Evolutionary conservation across 2,329 filamentous ascomycete genomes (phyloP).

Genomic region (Neopestalotiopsis sp.): DNA sequence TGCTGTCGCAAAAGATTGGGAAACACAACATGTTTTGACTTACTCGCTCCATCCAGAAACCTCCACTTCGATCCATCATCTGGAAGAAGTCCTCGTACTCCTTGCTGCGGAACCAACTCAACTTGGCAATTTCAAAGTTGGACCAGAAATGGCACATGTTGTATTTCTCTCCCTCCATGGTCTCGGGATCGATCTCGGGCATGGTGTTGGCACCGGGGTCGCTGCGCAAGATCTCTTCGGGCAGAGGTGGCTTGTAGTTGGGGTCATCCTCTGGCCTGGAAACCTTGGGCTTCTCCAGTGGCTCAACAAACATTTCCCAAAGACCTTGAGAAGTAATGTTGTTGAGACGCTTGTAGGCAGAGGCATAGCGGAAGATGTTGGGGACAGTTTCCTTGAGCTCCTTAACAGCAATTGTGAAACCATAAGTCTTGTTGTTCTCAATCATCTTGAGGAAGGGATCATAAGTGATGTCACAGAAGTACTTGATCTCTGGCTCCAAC

Average conservation of each 20-base stretch:
- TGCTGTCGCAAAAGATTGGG: constrained; percentile 13
- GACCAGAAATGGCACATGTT: constrained; percentile 99
- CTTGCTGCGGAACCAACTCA: constrained; percentile 97
- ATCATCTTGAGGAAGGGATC: constrained; percentile 98
- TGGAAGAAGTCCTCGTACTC: constrained; percentile 98
- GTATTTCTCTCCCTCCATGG: constrained; percentile 97
- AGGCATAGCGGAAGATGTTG: constrained; percentile 98
- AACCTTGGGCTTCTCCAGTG: constrained; percentile 62
- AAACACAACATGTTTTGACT: constrained; percentile 25
- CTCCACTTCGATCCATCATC: constrained; percentile 97
- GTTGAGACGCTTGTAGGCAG: constrained; percentile 92
- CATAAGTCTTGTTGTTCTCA: constrained; percentile 93
- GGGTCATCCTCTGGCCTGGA: constrained; percentile 65
- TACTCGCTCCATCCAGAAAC: constrained; percentile 99
- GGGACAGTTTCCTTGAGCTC: constrained; percentile 97
- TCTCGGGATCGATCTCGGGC: constrained; percentile 85
- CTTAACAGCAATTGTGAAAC: constrained; percentile 98
- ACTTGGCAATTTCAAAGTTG: constrained; percentile 95
- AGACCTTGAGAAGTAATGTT: constrained; percentile 89
- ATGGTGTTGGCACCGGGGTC: constrained; percentile 73
- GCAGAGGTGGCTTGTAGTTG: constrained; percentile 70
- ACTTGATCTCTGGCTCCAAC: constrained; percentile 98
- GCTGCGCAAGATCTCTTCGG: constrained; percentile 80
- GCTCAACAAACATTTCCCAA: constrained; percentile 98
- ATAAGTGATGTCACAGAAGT: constrained; percentile 99